A percentile compares a stretch with the other conserved stretches of the same genome.
These are phyloP conservation scores for Diaporthe sp. DNA, from an alignment of 2,329 filamentous ascomycete species.

Conservation along the genomic window DNA sequence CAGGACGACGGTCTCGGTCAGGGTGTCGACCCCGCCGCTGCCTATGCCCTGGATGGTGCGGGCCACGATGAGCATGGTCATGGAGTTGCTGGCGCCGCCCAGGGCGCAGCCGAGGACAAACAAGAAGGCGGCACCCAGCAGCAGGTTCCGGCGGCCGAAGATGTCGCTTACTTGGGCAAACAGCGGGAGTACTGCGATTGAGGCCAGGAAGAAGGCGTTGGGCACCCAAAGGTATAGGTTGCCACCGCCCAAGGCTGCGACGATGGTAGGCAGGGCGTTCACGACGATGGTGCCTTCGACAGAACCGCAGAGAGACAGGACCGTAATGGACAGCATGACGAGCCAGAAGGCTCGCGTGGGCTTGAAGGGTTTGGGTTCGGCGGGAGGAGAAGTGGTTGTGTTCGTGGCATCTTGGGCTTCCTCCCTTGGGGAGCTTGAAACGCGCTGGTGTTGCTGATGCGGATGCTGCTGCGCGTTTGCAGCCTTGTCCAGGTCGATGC, in stretches of 20 bases:
- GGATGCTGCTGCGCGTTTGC: background rate
- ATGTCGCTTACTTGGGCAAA: background rate
- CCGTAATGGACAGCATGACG: background rate
- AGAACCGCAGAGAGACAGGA: background rate
- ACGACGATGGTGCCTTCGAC: background rate
- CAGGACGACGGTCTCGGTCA: conserved; percentile 2
- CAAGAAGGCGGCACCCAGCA: conserved; percentile 46
- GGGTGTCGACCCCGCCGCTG: conserved; percentile 4
- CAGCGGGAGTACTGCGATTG: background rate
- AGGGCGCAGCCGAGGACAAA: conserved; percentile 58
- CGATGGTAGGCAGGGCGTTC: conserved; percentile 20
- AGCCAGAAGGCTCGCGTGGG: conserved; percentile 3
- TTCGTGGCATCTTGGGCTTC: background rate
- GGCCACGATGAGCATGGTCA: conserved; percentile 55
- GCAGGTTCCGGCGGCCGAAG: conserved; percentile 3
- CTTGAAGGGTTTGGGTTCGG: background rate
- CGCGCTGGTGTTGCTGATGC: background rate
- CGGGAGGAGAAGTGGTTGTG: background rate
- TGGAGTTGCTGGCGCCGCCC: background rate
- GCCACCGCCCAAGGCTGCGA: background rate
- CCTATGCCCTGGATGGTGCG: conserved; percentile 55
- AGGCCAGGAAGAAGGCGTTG: conserved; percentile 4
- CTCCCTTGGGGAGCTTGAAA: background rate
- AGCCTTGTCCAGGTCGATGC: background rate
- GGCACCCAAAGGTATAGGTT: conserved; percentile 12